Evolutionary conservation across 2,329 filamentous ascomycete genomes (phyloP).

Genomic region (Aspergillus bombycis): DNA sequence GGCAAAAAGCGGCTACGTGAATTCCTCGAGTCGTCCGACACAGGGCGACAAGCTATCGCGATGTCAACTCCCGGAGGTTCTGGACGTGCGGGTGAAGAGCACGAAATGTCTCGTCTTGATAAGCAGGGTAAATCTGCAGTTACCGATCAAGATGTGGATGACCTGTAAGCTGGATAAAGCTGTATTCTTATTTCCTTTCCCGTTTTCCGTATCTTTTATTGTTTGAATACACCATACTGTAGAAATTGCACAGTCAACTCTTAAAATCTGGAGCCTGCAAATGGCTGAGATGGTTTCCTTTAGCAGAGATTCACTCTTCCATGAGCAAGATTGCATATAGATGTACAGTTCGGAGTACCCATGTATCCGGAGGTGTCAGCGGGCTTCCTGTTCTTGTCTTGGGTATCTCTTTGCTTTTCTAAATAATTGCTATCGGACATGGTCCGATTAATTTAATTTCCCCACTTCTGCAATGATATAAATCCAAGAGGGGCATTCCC

Average conservation of each 20-base stretch:
- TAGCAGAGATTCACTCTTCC: background rate
- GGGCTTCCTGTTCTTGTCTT: background rate
- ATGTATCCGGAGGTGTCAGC: background rate
- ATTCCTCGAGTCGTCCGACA: constrained; percentile 85
- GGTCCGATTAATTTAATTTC: constrained; percentile 13
- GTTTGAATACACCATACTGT: background rate
- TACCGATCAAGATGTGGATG: constrained; percentile 36
- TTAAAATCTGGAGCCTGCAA: background rate
- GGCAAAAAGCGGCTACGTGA: constrained; percentile 89
- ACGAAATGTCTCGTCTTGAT: constrained; percentile 57
- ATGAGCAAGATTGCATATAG: no score
- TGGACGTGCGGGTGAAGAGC: constrained; percentile 53
- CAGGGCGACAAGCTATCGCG: constrained; percentile 78
- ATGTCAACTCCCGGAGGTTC: constrained; percentile 59
- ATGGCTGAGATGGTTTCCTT: background rate
- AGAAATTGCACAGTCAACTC: background rate
- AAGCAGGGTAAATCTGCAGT: constrained; percentile 28
- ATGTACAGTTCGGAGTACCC: background rate
- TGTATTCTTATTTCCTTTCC: constrained; percentile 8
- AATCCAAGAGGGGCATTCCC: background rate
- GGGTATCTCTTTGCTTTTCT: background rate
- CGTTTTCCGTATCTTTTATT: constrained; percentile 6
- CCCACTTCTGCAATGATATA: constrained; percentile 9
- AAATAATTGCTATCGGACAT: constrained; percentile 2
- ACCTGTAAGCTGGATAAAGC: constrained; percentile 32